Evolutionary conservation across 805 yeast species (phyloP), one percentile per base, ranked within the genome.

Genomic region (Peterozyma toletana): DNA sequence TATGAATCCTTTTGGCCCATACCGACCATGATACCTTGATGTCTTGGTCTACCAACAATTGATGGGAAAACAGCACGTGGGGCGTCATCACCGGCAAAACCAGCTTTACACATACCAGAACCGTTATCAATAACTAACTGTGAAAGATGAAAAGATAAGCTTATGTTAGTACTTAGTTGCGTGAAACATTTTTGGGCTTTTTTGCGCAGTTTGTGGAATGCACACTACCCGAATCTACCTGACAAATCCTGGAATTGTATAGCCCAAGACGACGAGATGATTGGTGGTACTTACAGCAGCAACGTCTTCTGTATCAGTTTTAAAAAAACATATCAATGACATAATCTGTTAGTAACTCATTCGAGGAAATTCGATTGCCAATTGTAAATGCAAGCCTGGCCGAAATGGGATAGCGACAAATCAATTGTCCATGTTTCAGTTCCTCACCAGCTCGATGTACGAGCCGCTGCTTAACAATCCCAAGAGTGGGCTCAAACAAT

Each of bases 31-130:
- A 89, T 90, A 83, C 98, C 98, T 74, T 93, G 98, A 73, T 93
- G 99, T 83, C 96, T 90, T 78, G 99, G 98, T 78, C 99, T 93
- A 77, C 99, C 99, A 55, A 91, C 99, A 66, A 93, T 91, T 52
- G 98, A 93, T 67, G 99, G 99, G 91, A 93, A 93, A 60, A 93
- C 99, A 64, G 99, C 98, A 73, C 97, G 86, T 68, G 99, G 99
- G 55, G 98, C 98, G 78, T 93, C 99, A 68, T 93, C 98, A 79
- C 99, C 99, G 82, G 99, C 98, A 70, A 90, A 93, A 75, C 99
- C 99, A 91, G 99, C 99, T 73, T 93, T 93, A 84, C 99, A 93
- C 98, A 93, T 93, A 82, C 99, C 99, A 67, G 99, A 93, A 78
- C 99, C 99, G 77, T 91, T 91, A 73, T 91, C 99, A 76, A 91